phyloP scores from a whole-genome alignment of 192 early-diverging fungal species.

The Rhizoclosmatium globosum region DNA sequence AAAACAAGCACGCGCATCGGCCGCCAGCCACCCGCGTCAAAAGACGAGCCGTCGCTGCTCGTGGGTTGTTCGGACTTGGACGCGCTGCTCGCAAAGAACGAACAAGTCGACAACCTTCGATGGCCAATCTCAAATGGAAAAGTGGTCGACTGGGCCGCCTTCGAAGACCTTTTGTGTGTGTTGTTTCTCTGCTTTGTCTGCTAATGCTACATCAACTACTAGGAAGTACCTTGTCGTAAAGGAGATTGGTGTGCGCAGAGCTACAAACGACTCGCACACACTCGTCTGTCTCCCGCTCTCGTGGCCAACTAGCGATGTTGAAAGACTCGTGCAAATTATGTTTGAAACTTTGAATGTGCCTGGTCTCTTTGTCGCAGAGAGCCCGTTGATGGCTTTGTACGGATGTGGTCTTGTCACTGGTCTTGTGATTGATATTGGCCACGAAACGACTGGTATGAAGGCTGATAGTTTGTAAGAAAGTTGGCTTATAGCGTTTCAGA shows the following conservation, averaged over 20 bases:
- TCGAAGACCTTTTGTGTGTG: slow-evolving; percentile 37
- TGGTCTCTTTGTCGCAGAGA: slow-evolving; percentile 80
- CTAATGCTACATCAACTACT: slow-evolving; percentile 15
- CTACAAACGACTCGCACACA: slow-evolving; percentile 79
- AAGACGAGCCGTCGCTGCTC: neutral
- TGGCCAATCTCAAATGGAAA: slow-evolving; percentile 57
- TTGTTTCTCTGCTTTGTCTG: neutral
- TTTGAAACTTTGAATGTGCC: slow-evolving; percentile 94
- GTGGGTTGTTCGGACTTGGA: slow-evolving; percentile 2
- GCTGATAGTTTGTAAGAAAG: neutral
- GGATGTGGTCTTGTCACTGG: slow-evolving; percentile 81
- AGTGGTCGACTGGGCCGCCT: slow-evolving; percentile 71
- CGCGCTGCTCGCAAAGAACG: no score
- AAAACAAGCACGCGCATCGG: slow-evolving; percentile 1
- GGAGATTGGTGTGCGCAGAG: slow-evolving; percentile 78
- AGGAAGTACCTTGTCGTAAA: slow-evolving; percentile 82
- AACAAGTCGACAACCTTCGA: neutral
- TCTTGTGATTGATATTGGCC: slow-evolving; percentile 91
- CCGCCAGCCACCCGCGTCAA: no score
- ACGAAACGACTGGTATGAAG: slow-evolving; percentile 73
- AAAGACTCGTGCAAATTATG: slow-evolving; percentile 83
- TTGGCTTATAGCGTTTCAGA: slow-evolving; percentile 43
- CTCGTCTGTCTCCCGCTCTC: slow-evolving; percentile 79
- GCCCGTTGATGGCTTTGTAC: slow-evolving; percentile 83
- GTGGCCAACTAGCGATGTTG: slow-evolving; percentile 84